These are phyloP conservation scores for Astrocystis sublimbata DNA, from an alignment of 495 filamentous ascomycete species.

Conservation along the genomic window DNA sequence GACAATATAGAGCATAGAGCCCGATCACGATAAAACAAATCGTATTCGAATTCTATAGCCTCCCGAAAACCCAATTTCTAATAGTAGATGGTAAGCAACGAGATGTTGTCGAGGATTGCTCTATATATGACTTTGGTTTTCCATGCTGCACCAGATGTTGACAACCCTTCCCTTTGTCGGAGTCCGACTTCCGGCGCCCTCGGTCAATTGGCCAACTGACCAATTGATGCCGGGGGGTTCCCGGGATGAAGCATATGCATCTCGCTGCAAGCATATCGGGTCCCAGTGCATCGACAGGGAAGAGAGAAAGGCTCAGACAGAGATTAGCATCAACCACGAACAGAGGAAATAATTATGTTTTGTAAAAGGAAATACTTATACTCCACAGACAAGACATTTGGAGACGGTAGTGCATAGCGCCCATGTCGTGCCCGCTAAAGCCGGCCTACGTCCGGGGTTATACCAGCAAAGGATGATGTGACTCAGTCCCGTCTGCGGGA, in stretches of 20 bases:
- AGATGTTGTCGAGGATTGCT: background rate
- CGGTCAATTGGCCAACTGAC: too few species aligned
- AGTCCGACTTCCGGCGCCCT: background rate
- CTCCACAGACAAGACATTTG: background rate
- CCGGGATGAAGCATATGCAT: background rate
- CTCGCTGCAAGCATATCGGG: background rate
- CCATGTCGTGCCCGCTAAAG: background rate
- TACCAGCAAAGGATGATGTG: background rate
- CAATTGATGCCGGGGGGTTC: background rate
- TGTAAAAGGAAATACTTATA: background rate
- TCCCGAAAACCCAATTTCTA: too few species aligned
- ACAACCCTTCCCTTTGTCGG: background rate
- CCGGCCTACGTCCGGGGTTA: constrained; percentile 1
- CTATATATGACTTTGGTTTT: background rate
- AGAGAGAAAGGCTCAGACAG: too few species aligned
- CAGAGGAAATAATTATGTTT: too few species aligned
- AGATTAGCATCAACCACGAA: too few species aligned
- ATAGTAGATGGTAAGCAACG: background rate
- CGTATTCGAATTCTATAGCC: background rate
- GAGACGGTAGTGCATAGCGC: background rate
- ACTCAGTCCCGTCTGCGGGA: background rate
- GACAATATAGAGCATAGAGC: background rate
- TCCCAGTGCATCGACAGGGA: too few species aligned
- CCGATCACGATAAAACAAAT: background rate
- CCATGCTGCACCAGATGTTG: background rate